Evolutionary conservation across 257 asterid genomes (phyloP).

Genomic region (Verbena officinalis): DNA sequence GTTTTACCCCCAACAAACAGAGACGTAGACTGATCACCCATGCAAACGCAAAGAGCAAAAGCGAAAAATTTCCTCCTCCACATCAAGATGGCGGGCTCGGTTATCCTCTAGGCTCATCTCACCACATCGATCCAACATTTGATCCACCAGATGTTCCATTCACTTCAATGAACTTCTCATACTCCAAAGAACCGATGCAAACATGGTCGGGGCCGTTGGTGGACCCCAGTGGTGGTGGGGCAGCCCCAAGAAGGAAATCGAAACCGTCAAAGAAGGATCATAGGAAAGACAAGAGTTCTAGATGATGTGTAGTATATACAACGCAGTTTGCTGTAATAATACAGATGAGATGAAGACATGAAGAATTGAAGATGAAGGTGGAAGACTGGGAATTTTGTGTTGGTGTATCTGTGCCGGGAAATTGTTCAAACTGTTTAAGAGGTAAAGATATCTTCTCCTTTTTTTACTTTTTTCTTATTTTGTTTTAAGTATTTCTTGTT

Average conservation of each 20-base stretch:
- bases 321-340: not conserved
- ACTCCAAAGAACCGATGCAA: slow-evolving; percentile 74
- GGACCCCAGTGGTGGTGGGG: slow-evolving; percentile 47
- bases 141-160: slow-evolving; percentile 75
- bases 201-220: slow-evolving; percentile 90
- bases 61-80: slow-evolving; percentile 91
- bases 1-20: slow-evolving; percentile 41
- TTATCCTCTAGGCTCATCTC: slow-evolving; percentile 60
- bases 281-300: slow-evolving; percentile 41
- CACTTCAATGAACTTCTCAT: slow-evolving; percentile 75
- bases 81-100: slow-evolving; percentile 85
- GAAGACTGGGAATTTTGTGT: slow-evolving; percentile 30
- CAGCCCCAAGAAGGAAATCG: slow-evolving; percentile 51
- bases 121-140: slow-evolving; percentile 53
- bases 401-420: slow-evolving; percentile 33
- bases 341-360: slow-evolving; percentile 24
- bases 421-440: slow-evolving; percentile 28
- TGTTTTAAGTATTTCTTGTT: slow-evolving; percentile 19
- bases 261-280: slow-evolving; percentile 58
- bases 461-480: not conserved
- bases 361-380: slow-evolving; percentile 29
- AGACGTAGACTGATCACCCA: slow-evolving; percentile 72
- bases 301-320: slow-evolving; percentile 25
- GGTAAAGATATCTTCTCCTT: slow-evolving; percentile 29
- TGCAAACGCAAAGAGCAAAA: slow-evolving; percentile 86